Evolutionary conservation across 345 rosid species (phyloP).

Genomic region (Boechera divaricarpa): DNA sequence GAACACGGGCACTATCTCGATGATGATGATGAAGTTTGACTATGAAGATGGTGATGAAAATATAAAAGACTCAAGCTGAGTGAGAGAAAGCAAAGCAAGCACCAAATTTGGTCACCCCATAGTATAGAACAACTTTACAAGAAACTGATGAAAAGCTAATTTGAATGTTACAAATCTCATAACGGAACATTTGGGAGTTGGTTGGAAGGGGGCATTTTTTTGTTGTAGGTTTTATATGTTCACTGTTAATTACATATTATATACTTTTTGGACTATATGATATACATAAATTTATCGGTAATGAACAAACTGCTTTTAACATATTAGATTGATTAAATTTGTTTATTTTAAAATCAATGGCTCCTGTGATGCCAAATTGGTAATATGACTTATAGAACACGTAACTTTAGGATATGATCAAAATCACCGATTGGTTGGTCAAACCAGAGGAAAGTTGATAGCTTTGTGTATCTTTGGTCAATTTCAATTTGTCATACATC

Average conservation of each 20-base stretch:
- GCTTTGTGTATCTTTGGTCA: conserved; percentile 3
- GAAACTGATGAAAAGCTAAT: conserved; percentile 33
- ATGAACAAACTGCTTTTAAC: neutral
- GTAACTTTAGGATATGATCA: conserved; percentile 8
- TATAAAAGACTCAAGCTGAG: neutral
- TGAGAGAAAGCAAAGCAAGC: conserved; percentile 24
- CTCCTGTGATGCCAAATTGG: neutral
- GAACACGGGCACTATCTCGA: conserved; percentile 49
- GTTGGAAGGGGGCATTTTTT: conserved; percentile 24
- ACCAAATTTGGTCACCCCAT: conserved; percentile 31
- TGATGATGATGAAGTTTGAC: conserved; percentile 51
- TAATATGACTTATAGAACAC: neutral
- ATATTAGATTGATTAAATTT: neutral
- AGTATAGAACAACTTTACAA: conserved; percentile 21
- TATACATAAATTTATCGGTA: conserved; percentile 16
- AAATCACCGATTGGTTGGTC: conserved; percentile 20
- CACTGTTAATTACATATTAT: conserved; percentile 15
- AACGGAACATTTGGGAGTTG: neutral
- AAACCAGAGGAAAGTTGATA: neutral
- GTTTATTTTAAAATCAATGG: neutral
- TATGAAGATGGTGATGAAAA: conserved; percentile 19
- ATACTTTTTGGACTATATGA: conserved; percentile 12
- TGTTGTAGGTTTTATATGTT: conserved; percentile 29
- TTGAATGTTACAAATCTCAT: conserved; percentile 27
- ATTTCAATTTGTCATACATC: no score